Evolutionary conservation across 176 grass and related monocot genomes (phyloP), one percentile per base, ranked within the genome.

Genomic region (Bolboschoenus planiculmis): DNA sequence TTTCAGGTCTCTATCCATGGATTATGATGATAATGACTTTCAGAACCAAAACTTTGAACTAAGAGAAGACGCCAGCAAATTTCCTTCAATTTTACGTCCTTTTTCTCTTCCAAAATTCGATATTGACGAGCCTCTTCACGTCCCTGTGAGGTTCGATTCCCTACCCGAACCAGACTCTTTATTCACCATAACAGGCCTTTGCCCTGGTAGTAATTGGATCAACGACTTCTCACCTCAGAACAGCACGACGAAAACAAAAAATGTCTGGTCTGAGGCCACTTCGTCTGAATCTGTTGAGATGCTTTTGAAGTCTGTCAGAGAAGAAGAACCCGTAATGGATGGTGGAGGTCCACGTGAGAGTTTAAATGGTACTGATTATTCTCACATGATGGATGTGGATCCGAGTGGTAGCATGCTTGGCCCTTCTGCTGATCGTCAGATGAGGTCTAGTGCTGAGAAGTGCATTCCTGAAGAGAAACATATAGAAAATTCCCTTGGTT

Each of bases 21-120:
- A 99, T 90, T 87, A 90, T 99, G 93, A 99, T 18, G 88, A 99
- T 84, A 84, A 60, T 83, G 91, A 96, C 81, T 93, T 99, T 93
- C 89, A 96, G 55, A 96, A 84, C 83, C 93, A 83, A 74, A 95
- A 90, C 53, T 93, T 96, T 85, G 89, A 96, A 81, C 56, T 96
- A 96, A 83, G 84, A 72, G 93, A 96, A 85, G 93, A 89, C 30
- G 90, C 65, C 56, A 87, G 62, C 68, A 95, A 83, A 78, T 96
- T 93, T 35, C 83, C 97, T 34, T 78, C 86, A 88, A 89, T 85
- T 85, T 86, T 99, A 85, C 89, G 72, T 50, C 81, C 83, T 73
- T 99, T 87, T 89, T 78, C 87, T 85, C 84, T 93, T 77, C 91
- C 93, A 60, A 96, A 99, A 81, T 88, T 99, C 18, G 91, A 99